A percentile compares a stretch with the other conserved stretches of the same genome.
These are phyloP conservation scores for Sordaria brevicollis DNA, from an alignment of 495 filamentous ascomycete genomes.

Conservation along the genomic window DNA sequence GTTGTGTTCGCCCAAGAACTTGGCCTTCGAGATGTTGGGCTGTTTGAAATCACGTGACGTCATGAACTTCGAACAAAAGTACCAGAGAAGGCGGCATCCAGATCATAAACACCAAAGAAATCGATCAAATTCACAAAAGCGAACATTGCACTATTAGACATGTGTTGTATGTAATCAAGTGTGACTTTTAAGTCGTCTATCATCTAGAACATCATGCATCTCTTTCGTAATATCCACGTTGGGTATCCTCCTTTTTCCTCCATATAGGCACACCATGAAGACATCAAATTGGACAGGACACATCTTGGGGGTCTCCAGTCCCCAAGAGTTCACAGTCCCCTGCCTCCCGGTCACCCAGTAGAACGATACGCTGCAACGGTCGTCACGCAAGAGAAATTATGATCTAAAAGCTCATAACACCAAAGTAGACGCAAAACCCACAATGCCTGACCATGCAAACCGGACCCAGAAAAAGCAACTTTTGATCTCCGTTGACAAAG, in stretches of 20 bases:
- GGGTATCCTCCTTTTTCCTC: neutral
- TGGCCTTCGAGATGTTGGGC: neutral
- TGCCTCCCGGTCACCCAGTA: neutral
- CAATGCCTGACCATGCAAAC: constrained; percentile 26
- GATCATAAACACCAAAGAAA: neutral
- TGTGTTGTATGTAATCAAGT: neutral
- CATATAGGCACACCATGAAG: neutral
- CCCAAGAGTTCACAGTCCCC: neutral
- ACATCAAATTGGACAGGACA: neutral
- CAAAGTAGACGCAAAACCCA: constrained; percentile 21
- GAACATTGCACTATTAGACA: neutral
- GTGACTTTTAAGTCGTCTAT: neutral
- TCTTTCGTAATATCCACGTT: neutral
- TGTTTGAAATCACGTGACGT: neutral
- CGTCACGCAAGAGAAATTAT: constrained; percentile 13
- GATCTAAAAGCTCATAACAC: constrained; percentile 14
- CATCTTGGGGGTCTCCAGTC: neutral
- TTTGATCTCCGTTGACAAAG: constrained; percentile 21
- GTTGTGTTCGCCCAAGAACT: neutral
- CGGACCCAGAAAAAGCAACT: constrained; percentile 23
- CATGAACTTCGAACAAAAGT: no score
- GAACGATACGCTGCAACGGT: neutral
- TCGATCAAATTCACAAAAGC: neutral
- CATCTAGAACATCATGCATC: neutral
- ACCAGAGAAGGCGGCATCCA: no score